These are phyloP conservation scores for Boeremia lycopersici DNA, from an alignment of 2,329 filamentous ascomycete species.

Conservation along the genomic window DNA sequence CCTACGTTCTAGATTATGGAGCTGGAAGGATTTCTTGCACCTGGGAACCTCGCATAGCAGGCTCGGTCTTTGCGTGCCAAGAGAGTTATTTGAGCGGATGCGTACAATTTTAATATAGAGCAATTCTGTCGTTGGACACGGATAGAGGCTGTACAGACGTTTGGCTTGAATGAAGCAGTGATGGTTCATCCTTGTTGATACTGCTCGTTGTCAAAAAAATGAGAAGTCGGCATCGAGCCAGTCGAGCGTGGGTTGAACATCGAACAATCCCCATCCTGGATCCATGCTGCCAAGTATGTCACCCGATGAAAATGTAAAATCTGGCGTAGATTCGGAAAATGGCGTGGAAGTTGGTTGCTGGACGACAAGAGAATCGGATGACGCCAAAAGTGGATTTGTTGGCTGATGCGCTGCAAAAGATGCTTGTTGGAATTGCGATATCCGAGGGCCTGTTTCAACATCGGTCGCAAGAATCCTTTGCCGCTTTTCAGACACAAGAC, in stretches of 20 bases:
- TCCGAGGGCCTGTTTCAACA: not conserved
- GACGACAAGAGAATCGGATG: not conserved
- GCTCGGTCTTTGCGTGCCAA: not conserved
- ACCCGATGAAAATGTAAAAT: not conserved
- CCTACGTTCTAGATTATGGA: not conserved
- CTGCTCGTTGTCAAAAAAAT: constrained; percentile 14
- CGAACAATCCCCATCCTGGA: constrained; percentile 25
- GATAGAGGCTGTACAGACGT: no score
- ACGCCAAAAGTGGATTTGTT: not conserved
- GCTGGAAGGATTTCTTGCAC: not conserved
- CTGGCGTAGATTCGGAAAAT: not conserved
- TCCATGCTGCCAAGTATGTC: not conserved
- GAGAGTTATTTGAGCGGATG: no score
- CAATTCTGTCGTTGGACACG: no score
- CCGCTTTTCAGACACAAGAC: constrained; percentile 7
- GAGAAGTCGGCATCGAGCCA: constrained; percentile 32
- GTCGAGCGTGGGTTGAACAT: constrained; percentile 28
- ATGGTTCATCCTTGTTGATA: not conserved
- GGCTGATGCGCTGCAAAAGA: not conserved
- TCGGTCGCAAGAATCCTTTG: not conserved
- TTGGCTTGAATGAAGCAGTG: not conserved
- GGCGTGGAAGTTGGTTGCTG: not conserved
- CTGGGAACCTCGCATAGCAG: no score
- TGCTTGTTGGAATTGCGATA: not conserved
- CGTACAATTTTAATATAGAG: no score